Evolutionary conservation across 805 yeast species (phyloP), one percentile per base, ranked within the genome.

Genomic region (Saccharomyces jurei): DNA sequence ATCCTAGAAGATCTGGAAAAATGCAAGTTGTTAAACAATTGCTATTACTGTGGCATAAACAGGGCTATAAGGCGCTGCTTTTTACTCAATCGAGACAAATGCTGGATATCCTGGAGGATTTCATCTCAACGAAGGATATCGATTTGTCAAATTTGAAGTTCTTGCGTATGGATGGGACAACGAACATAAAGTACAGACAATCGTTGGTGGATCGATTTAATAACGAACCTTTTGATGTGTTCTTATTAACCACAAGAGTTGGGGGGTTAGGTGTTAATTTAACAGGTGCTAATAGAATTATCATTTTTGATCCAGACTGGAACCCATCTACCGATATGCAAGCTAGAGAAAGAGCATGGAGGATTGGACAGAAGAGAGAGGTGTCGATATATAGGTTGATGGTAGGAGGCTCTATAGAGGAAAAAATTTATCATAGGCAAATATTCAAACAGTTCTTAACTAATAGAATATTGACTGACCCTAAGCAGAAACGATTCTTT

Each of bases 301-400:
- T 92, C 25, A 92, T 92, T 14, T 92, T 80, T 67, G 99, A 92
- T 64, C 99, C 99, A 0, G 98, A 94, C 70, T 92, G 99, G 99
- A 92, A 92, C 65, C 99, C 99, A 0, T 89, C 97, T 0, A 94
- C 98, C 0, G 99, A 92, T 73, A 78, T 91, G 56, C 99, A 92
- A 70, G 99, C 99, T 0, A 77, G 98, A 56, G 99, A 92, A 68
- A 73, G 99, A 50, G 97, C 98, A 0, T 94, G 98, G 98, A 77
- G 99, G 59, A 76, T 92, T 58, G 99, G 99, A 1, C 99, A 92
- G 69, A 91, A 87, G 66, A 82, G 84, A 55, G 96, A 91, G 61
- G 97, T 92, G 8, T 82, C 90, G 6, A 91, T 92, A 36, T 94
- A 92, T 63, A 74, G 99, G 55, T 74, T 94, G 47, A 89, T 94